Conservation (phyloP, 176 grass and related monocot genomes). For the Thinopyrum elongatum region DNA sequence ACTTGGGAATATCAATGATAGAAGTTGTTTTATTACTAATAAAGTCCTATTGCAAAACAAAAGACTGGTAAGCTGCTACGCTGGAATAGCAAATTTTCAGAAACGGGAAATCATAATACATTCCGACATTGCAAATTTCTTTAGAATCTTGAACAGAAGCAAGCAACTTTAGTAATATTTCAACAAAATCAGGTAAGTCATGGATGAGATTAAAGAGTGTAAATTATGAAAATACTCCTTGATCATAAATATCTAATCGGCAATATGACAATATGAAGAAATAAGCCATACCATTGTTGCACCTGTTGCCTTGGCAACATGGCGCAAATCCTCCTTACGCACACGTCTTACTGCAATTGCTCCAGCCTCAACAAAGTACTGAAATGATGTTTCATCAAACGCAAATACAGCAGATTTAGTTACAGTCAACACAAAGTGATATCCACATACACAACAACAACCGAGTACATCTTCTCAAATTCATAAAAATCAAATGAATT, state of each 20-base stretch:
- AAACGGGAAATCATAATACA: neutral
- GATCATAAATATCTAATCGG: neutral
- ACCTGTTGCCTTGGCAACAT: slow-evolving; percentile 92
- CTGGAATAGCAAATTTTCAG: no score
- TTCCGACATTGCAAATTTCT: neutral
- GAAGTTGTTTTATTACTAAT: no score
- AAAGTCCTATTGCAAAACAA: no score
- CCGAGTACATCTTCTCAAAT: neutral
- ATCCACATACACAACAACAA: neutral
- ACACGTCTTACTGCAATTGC: slow-evolving; percentile 92
- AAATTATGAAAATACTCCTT: neutral
- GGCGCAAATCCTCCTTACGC: slow-evolving; percentile 87
- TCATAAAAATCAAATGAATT: neutral
- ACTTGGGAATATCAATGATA: no score
- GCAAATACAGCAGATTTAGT: slow-evolving; percentile 10
- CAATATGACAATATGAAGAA: no score
- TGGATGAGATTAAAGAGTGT: neutral
- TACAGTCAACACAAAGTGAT: neutral
- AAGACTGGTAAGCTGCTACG: no score
- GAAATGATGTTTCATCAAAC: slow-evolving; percentile 22
- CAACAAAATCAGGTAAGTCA: neutral
- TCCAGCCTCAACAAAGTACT: slow-evolving; percentile 95
- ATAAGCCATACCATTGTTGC: slow-evolving; percentile 60
- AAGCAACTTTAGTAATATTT: neutral
- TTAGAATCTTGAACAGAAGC: neutral